A percentile compares a stretch with the other conserved stretches of the same genome.
phyloP scores from a whole-genome alignment of 306 rosid species.

The Rosa multiflora region DNA sequence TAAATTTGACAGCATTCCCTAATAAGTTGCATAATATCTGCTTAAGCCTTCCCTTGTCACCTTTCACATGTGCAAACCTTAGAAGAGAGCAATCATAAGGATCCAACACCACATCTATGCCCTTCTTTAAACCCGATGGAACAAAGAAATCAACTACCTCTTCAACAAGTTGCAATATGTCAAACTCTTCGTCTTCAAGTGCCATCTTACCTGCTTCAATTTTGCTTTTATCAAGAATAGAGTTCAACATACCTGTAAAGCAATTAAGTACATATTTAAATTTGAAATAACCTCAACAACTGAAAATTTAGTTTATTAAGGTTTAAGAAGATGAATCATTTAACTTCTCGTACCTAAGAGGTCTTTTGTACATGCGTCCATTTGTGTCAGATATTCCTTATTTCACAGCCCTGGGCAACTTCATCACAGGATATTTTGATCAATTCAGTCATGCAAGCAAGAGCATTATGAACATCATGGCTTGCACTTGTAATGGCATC shows the following conservation, averaged over 20 bases:
- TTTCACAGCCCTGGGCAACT: constrained; percentile 31
- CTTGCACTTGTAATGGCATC: constrained; percentile 59
- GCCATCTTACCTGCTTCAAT: constrained; percentile 78
- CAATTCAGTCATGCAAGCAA: constrained; percentile 60
- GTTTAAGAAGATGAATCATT: not conserved
- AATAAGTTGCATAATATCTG: constrained; percentile 69
- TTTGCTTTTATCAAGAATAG: constrained; percentile 80
- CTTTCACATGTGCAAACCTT: constrained; percentile 49
- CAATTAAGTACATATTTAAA: not conserved
- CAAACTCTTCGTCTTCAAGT: constrained; percentile 78
- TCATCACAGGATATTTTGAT: constrained; percentile 46
- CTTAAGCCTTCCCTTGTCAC: constrained; percentile 73
- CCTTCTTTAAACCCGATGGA: constrained; percentile 59
- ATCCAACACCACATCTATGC: constrained; percentile 70
- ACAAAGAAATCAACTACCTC: constrained; percentile 64
- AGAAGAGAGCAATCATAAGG: constrained; percentile 56
- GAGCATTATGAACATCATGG: constrained; percentile 74
- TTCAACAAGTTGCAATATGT: constrained; percentile 56
- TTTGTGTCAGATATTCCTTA: constrained; percentile 58
- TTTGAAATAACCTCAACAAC: not conserved
- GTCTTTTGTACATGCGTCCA: constrained; percentile 61
- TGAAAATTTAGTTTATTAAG: not conserved
- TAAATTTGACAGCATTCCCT: constrained; percentile 77
- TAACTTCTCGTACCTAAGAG: constrained; percentile 44
- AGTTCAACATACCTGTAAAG: constrained; percentile 57